phyloP scores from a whole-genome alignment of 2,329 filamentous ascomycete species.

The Aspergillus felis region DNA sequence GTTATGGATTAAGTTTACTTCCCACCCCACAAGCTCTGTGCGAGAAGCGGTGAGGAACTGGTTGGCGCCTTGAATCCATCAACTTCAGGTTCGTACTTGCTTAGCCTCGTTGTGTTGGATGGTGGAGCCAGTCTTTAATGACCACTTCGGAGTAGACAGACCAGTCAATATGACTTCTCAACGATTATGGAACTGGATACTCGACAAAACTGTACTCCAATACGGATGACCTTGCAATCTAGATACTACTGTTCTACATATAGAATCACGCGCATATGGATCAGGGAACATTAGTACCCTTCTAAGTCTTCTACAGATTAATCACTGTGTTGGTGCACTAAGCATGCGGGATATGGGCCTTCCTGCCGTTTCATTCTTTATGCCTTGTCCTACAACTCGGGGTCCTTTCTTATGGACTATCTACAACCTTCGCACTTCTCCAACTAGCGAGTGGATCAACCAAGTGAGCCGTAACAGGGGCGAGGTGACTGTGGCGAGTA shows the following conservation, averaged over 20 bases:
- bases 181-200: background rate
- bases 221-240: background rate
- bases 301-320: background rate
- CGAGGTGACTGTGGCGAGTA: background rate
- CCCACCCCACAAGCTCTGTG: background rate
- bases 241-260: background rate
- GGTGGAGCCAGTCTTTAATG: background rate
- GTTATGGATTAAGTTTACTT: slow-evolving; percentile 2
- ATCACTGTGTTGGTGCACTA: no score
- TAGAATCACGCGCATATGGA: background rate
- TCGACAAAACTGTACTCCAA: background rate
- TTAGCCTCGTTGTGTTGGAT: background rate
- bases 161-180: background rate
- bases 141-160: background rate
- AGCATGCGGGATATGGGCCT: no score
- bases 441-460: background rate
- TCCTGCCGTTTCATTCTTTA: no score
- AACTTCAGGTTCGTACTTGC: background rate
- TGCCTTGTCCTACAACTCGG: no score
- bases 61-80: slow-evolving; percentile 1
- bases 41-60: slow-evolving; percentile 19
- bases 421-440: no score
- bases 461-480: background rate
- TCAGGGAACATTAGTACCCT: background rate
- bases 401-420: background rate